Evolutionary conservation across 352 stramenopile species (phyloP).

Genomic region (Saprolegnia parasitica): DNA sequence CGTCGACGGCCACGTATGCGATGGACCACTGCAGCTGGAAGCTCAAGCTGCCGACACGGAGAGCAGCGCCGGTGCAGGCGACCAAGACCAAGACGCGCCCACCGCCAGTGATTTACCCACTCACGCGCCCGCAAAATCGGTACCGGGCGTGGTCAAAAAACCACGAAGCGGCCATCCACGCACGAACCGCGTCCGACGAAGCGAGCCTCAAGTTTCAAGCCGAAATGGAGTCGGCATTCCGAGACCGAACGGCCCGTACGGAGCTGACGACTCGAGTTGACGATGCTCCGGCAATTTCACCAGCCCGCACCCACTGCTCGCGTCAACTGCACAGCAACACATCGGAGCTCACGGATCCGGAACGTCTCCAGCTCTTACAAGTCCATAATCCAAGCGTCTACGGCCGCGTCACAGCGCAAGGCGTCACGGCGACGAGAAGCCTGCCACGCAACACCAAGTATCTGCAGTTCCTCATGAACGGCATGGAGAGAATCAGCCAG

Average conservation of each 20-base stretch:
- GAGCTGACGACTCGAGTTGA: too few species aligned
- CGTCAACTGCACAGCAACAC: background rate
- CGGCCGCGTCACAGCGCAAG: background rate
- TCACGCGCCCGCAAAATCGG: background rate
- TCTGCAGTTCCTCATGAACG: slow-evolving; percentile 7
- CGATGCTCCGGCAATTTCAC: too few species aligned
- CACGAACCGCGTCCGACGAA: background rate
- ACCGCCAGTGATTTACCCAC: background rate
- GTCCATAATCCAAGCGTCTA: slow-evolving; percentile 15
- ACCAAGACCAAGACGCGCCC: background rate
- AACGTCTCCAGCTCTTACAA: slow-evolving; percentile 15
- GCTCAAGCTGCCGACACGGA: background rate
- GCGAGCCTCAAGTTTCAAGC: background rate
- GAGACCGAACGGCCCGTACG: too few species aligned
- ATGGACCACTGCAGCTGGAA: background rate
- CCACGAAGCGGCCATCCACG: background rate
- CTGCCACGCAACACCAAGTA: background rate
- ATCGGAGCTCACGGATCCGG: slow-evolving; percentile 9
- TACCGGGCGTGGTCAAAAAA: background rate
- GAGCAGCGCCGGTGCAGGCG: background rate
- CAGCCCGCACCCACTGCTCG: too few species aligned
- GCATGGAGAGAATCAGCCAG: slow-evolving; percentile 22
- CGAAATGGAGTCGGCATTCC: background rate
- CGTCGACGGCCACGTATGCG: background rate
- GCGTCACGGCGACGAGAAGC: background rate